phyloP scores from a whole-genome alignment of 768 basidiomycete genomes.

The Austroboletus eburneus region DNA sequence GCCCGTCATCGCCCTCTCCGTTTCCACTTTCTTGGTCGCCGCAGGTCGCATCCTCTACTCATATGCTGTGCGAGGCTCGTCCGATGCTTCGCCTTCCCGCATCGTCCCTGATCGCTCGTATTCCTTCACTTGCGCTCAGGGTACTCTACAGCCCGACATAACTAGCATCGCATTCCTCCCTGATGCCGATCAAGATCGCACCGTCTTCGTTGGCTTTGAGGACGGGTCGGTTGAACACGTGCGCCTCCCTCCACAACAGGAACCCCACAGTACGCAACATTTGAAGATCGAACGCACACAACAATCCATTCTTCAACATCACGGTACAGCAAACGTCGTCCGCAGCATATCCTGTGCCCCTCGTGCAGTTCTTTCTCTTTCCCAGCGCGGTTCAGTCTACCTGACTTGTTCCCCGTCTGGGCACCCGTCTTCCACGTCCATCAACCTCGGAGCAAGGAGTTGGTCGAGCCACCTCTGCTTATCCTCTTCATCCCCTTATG shows the following conservation, averaged over 20 bases:
- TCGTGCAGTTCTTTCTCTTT: slow-evolving; percentile 49
- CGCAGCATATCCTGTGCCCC: slow-evolving; percentile 52
- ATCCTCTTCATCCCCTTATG: slow-evolving; percentile 51
- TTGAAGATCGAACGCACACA: slow-evolving; percentile 21
- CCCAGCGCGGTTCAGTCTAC: slow-evolving; percentile 48
- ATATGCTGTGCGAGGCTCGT: slow-evolving; percentile 43
- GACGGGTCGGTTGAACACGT: slow-evolving; percentile 56
- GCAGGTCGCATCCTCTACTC: slow-evolving; percentile 56
- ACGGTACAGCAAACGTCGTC: slow-evolving; percentile 44
- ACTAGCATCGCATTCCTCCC: slow-evolving; percentile 49
- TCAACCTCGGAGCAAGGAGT: slow-evolving; percentile 49
- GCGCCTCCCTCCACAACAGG: slow-evolving; percentile 24
- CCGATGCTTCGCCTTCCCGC: slow-evolving; percentile 36
- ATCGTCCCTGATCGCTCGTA: slow-evolving; percentile 46
- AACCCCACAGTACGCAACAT: slow-evolving; percentile 4
- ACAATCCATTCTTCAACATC: slow-evolving; percentile 28
- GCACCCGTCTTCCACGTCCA: slow-evolving; percentile 20
- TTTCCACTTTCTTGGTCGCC: slow-evolving; percentile 55
- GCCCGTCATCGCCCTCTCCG: slow-evolving; percentile 52
- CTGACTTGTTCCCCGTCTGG: slow-evolving; percentile 30
- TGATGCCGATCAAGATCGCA: slow-evolving; percentile 41
- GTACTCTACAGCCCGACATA: slow-evolving; percentile 40
- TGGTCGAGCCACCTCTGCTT: slow-evolving; percentile 62
- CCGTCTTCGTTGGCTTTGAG: slow-evolving; percentile 53
- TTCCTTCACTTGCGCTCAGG: slow-evolving; percentile 33